Percentiles rank a stretch among this genome's conserved stretches.
These are phyloP conservation scores for Eucalyptus victrix DNA, from an alignment of 345 rosid species.

Conservation along the genomic window DNA sequence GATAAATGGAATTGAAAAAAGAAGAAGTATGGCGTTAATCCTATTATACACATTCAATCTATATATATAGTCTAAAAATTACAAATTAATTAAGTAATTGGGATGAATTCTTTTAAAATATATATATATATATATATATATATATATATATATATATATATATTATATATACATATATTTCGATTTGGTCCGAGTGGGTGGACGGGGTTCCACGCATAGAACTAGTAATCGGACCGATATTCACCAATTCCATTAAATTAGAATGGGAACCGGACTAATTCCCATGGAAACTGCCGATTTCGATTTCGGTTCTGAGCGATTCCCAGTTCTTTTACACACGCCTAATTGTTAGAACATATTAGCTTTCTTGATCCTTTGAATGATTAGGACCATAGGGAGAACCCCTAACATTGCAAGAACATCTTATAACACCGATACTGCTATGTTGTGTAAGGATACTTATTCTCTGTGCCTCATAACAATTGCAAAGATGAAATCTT, in stretches of 20 bases:
- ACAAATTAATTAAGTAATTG: too few species aligned
- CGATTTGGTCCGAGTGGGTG: accelerated
- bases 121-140: too few species aligned
- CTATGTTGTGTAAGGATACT: conserved; percentile 9
- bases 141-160: too few species aligned
- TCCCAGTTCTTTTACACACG: conserved; percentile 29
- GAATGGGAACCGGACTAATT: accelerated
- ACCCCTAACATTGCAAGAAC: conserved; percentile 1
- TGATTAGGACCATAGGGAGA: not conserved
- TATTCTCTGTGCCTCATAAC: accelerated
- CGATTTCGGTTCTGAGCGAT: conserved; percentile 4
- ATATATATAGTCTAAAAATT: too few species aligned
- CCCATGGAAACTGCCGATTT: accelerated
- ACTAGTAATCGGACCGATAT: accelerated
- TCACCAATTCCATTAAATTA: accelerated
- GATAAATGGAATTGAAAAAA: too few species aligned
- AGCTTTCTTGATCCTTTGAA: conserved; percentile 25
- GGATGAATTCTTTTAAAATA: too few species aligned
- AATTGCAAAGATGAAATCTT: conserved; percentile 17
- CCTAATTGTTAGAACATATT: conserved; percentile 9
- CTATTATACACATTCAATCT: too few species aligned
- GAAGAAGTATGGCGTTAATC: too few species aligned
- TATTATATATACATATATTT: too few species aligned
- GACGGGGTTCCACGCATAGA: accelerated
- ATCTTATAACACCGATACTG: conserved; percentile 5